Base-by-base conservation (phyloP, 345 rosid genomes). In the Arabidopsis thaliana region DNA sequence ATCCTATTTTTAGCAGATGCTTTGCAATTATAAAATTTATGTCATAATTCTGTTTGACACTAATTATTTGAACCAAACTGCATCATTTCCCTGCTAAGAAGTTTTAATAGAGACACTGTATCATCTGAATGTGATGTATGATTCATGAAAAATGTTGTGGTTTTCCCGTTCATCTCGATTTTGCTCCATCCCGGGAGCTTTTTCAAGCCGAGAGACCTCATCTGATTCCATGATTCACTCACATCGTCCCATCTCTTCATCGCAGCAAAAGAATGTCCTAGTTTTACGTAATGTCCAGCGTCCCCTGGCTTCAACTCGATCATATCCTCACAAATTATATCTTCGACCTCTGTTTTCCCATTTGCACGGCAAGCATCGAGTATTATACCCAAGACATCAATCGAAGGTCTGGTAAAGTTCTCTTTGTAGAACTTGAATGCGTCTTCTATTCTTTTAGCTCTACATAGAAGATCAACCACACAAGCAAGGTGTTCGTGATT, bases 141-240 rank as follows among this genome's bases (percentile, higher is more conserved):
- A 55, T 85, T 82, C 51, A 75, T 73, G 36, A 74, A 88, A 77
- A 86, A 88, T 36, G 82, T 85, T 44, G 83, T 78, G 71, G 67
- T 74, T 59, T 30, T 59, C 67, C 85, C 82, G 0, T 77, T 72
- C 16, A 78, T 65, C 71, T 85, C 89, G 62, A 88, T 83, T 58
- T 72, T 83, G 71, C 91, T 88, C 91, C 91, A 86, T 12, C 84
- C 87, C 0, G 89, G 85, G 65, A 83, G 81, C 76, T 86, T 88
- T 79, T 69, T 86, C 57, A 86, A 71, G 58, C 89, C 85, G 34
- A 82, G 83, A 59, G 83, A 82, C 73, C 82, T 85, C 89, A 86
- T 84, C 69, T 72, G 70, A 61, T 59, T 73, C 89, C 85, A 88
- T 37, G 84, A 81, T 57, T 83, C 78, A 57, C 85, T 83, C 67